These are phyloP conservation scores for Fomitopsis pinicola DNA, from an alignment of 1,284 basidiomycete species.

Conservation along the genomic window DNA sequence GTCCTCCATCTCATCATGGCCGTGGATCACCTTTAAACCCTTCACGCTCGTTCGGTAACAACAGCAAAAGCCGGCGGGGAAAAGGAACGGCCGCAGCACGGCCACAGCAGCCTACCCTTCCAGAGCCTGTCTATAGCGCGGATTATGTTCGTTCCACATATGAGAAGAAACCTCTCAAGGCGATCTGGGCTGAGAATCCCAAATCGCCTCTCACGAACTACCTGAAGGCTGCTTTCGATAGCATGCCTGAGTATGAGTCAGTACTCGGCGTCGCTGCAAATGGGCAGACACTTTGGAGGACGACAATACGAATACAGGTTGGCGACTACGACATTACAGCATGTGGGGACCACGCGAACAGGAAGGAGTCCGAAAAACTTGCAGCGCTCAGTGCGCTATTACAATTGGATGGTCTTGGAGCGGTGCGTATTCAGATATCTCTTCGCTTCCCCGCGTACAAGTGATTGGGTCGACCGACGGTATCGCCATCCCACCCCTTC, in stretches of 20 bases:
- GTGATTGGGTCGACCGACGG: not conserved
- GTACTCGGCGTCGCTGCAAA: constrained; percentile 2
- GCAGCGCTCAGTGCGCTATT: constrained; percentile 72
- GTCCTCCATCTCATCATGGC: constrained; percentile 14
- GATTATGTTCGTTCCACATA: constrained; percentile 26
- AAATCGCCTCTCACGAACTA: constrained; percentile 44
- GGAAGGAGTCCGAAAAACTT: constrained; percentile 72
- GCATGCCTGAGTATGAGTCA: constrained; percentile 16
- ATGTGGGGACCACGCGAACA: constrained; percentile 60
- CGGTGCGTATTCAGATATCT: constrained; percentile 35
- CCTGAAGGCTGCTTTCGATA: constrained; percentile 5
- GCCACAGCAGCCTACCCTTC: constrained; percentile 6
- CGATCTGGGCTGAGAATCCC: constrained; percentile 34
- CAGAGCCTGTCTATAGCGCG: constrained; percentile 26
- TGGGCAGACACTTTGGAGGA: constrained; percentile 19
- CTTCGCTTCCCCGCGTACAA: not conserved
- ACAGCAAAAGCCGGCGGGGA: constrained; percentile 13
- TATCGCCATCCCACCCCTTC: not conserved
- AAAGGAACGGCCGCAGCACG: constrained; percentile 6
- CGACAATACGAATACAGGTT: constrained; percentile 40
- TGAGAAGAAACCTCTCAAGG: constrained; percentile 26
- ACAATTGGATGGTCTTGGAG: constrained; percentile 57
- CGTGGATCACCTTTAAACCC: constrained; percentile 8
- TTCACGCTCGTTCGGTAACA: constrained; percentile 2
- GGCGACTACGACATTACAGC: constrained; percentile 41